Base-by-base conservation (phyloP, 2,329 filamentous ascomycete species). In the Shiraia sp. region DNA sequence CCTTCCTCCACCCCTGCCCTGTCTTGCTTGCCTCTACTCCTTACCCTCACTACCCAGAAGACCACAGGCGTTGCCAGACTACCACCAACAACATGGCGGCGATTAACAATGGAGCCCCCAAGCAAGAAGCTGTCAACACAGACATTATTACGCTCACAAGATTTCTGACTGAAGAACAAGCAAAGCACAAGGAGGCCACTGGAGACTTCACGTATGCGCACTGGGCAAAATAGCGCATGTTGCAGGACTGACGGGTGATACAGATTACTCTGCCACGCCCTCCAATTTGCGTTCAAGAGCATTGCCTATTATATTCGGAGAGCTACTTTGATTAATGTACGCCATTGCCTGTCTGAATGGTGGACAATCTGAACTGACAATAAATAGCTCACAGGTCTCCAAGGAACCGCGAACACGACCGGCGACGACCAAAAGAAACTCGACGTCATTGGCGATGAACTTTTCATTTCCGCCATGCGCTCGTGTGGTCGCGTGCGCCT, bases 381-480 rank as follows among this genome's bases (percentile, higher is more conserved):
- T n/a, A 2, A 15, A 9, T 40, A 79, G 74, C 83, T 99, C 49
- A 95, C 90, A 37, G 93, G 93, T 48, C 84, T 99, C 34, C 93
- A 93, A 49, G 93, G 93, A 45, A 93, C 92, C 47, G 89, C 90
- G 55, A 99, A 99, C 75, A 89, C 80, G 39, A 97, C 93, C 3
- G 93, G 93, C 54, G 93, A 99, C 72, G 93, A 97, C 70, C 93
- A 99, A 73, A 99, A 99, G 83, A 99, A 99, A 78, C 88, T 99
- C 50, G 93, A 99, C 70, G 92, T 99, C 46, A 97, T 99, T 68
- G 92, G 91, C 70, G 97, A 99, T 71, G 93, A 99, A 70, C 80
- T 99, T 61, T 99, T 99, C 77, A 88, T 99, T 66, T 86, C 89
- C 48, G 88, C 91, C 51, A 97, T 99, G 93, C 83, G 83, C 58